Conservation (phyloP, 1,284 basidiomycete genomes). For the Vanrija pseudolonga region DNA sequence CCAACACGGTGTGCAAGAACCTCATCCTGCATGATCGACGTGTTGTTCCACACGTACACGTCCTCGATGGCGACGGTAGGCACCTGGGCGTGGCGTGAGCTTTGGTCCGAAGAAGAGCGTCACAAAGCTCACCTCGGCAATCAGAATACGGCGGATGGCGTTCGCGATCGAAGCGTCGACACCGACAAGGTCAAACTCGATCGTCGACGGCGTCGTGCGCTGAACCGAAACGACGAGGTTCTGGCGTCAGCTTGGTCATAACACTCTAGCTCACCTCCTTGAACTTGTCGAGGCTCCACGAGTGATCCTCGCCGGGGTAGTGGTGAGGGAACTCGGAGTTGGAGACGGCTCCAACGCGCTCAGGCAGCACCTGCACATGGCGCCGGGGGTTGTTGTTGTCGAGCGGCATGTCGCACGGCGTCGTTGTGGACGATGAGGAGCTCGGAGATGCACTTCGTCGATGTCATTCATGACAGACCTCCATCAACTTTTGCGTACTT, state of each 20-base stretch:
- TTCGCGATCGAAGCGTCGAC: constrained; percentile 97
- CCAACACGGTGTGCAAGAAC: constrained; percentile 87
- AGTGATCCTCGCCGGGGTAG: constrained; percentile 74
- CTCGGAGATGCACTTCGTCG: not conserved
- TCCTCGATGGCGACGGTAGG: constrained; percentile 90
- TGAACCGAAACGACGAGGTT: constrained; percentile 69
- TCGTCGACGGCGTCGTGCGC: constrained; percentile 70
- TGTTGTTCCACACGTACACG: constrained; percentile 95
- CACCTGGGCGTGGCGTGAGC: constrained; percentile 55
- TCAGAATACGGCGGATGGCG: constrained; percentile 83
- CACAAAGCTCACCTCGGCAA: constrained; percentile 77
- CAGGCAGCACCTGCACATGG: constrained; percentile 63
- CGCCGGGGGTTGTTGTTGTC: constrained; percentile 44
- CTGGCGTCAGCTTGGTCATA: constrained; percentile 48
- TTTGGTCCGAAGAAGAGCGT: not conserved
- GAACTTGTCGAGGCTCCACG: constrained; percentile 75
- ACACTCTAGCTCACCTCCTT: constrained; percentile 56
- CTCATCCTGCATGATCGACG: constrained; percentile 90
- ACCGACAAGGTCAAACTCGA: constrained; percentile 94
- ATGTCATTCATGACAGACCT: not conserved
- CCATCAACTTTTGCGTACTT: not conserved
- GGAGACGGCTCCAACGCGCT: constrained; percentile 59
- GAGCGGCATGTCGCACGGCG: constrained; percentile 14
- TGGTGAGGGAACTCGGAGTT: constrained; percentile 20
- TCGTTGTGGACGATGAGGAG: not conserved